Evolutionary conservation across 768 basidiomycete genomes (phyloP).

Genomic region (Suillus cothurnatus): DNA sequence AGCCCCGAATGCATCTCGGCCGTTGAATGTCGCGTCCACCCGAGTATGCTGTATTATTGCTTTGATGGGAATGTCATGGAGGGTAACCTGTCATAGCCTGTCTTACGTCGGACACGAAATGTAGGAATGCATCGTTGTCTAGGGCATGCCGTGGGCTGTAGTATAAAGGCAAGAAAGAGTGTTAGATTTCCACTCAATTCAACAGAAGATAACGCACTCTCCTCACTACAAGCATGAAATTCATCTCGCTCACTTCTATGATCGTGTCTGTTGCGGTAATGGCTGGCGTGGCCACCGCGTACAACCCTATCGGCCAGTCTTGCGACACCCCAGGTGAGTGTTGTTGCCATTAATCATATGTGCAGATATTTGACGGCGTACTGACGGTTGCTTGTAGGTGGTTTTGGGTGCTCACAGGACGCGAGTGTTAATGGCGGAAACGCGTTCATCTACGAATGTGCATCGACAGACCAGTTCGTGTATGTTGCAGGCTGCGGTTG

Average conservation of each 20-base stretch:
- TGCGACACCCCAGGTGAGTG: background rate
- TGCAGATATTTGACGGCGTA: background rate
- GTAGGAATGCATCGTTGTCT: background rate
- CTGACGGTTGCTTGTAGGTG: background rate
- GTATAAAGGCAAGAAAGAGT: background rate
- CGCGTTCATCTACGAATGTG: constrained; percentile 2
- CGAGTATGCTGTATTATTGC: too few species aligned
- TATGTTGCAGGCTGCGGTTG: background rate
- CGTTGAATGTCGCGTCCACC: background rate
- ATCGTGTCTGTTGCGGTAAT: constrained; percentile 2
- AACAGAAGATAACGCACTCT: background rate
- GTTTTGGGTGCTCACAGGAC: background rate
- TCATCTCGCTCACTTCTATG: background rate
- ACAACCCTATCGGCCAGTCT: constrained; percentile 1
- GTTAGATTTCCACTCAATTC: background rate
- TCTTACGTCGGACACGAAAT: background rate
- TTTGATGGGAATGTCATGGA: background rate
- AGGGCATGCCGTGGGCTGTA: background rate
- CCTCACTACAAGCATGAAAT: background rate
- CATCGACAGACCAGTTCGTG: background rate
- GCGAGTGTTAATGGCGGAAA: background rate
- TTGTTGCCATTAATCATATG: too few species aligned
- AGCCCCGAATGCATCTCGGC: background rate
- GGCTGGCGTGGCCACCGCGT: background rate
- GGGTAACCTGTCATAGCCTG: background rate